These are phyloP conservation scores for Viola odorata DNA, from an alignment of 345 rosid species.

Conservation along the genomic window DNA sequence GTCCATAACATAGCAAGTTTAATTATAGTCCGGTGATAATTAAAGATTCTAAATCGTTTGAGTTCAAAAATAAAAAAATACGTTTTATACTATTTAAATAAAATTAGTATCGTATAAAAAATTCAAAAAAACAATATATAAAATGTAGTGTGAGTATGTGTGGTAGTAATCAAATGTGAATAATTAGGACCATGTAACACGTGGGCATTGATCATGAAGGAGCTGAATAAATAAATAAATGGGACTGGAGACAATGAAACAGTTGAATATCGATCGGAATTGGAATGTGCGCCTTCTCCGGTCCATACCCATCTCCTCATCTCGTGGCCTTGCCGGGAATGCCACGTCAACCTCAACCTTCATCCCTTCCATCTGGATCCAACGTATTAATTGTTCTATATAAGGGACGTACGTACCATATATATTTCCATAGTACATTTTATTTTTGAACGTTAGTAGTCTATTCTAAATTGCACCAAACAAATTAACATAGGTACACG, in stretches of 20 bases:
- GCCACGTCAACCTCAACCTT: slow-evolving; percentile 7
- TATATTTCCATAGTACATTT: not conserved
- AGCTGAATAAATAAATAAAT: too few species aligned
- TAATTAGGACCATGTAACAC: too few species aligned
- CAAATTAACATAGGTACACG: not conserved
- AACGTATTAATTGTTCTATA: not conserved
- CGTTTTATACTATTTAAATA: too few species aligned
- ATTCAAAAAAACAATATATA: too few species aligned
- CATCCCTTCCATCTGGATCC: not conserved
- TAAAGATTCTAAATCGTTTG: too few species aligned
- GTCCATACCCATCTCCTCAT: slow-evolving; percentile 1
- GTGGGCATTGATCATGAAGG: too few species aligned
- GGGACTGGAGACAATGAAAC: not conserved
- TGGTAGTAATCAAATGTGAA: too few species aligned
- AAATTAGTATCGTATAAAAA: too few species aligned
- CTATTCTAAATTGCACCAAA: not conserved
- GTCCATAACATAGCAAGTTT: too few species aligned
- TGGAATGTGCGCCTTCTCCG: slow-evolving; percentile 12
- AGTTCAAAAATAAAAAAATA: too few species aligned
- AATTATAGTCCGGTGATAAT: not conserved
- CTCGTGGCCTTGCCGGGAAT: not conserved
- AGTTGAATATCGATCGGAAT: not conserved
- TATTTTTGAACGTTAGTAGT: not conserved
- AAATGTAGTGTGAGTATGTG: too few species aligned
- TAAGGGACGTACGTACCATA: not conserved